Evolutionary conservation across 2,329 filamentous ascomycete species (phyloP).

Genomic region (Xenosphaeropsis pyriputrescens): DNA sequence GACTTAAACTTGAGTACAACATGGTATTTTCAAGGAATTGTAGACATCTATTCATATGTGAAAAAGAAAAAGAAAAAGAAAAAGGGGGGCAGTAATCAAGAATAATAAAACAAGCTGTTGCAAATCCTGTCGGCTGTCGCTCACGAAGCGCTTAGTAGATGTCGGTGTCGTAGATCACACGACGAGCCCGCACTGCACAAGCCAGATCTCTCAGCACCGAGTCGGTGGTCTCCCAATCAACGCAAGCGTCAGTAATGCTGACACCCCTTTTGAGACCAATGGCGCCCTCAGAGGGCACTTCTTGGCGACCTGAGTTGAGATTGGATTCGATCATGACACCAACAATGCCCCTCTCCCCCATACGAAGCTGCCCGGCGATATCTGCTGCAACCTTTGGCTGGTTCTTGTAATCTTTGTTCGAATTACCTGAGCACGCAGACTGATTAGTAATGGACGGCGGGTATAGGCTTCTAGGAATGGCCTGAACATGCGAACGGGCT

Average conservation of each 20-base stretch:
- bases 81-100: too few species aligned
- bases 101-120: too few species aligned
- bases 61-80: too few species aligned
- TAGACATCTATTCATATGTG: too few species aligned
- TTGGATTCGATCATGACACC: slow-evolving; percentile 99
- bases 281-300: slow-evolving; percentile 73
- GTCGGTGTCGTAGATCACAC: slow-evolving; percentile 36
- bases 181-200: slow-evolving; percentile 63
- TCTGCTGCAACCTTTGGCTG: slow-evolving; percentile 82
- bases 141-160: too few species aligned
- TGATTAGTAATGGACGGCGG: too few species aligned
- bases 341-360: slow-evolving; percentile 76
- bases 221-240: slow-evolving; percentile 79
- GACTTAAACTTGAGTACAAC: too few species aligned
- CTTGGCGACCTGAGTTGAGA: slow-evolving; percentile 81
- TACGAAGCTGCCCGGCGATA: slow-evolving; percentile 70
- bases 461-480: slow-evolving; percentile 3
- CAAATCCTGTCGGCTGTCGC: too few species aligned
- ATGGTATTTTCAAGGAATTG: too few species aligned
- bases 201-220: slow-evolving; percentile 73
- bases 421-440: too few species aligned
- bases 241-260: slow-evolving; percentile 92
- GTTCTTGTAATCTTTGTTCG: slow-evolving; percentile 92
- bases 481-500: background rate
- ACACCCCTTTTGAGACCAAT: slow-evolving; percentile 71